Evolutionary conservation across 192 early-diverging fungal species (phyloP), one percentile per base, ranked within the genome.

Genomic region (Phlyctochytrium arcticum): DNA sequence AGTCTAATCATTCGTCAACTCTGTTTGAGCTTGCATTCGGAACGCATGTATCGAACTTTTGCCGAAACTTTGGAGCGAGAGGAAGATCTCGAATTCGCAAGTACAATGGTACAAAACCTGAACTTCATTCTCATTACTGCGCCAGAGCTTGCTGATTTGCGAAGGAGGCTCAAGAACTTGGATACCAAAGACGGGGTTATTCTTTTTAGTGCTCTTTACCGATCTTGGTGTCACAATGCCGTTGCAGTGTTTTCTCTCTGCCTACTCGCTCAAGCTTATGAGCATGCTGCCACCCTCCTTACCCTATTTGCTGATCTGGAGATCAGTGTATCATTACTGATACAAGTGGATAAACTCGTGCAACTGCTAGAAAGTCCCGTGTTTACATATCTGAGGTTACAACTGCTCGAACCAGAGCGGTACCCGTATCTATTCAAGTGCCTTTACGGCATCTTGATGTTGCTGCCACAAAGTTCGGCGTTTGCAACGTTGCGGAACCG

Each of bases 301-400:
- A 82, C 80, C 33, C 78, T 85, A 5, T 96, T 98, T 72, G 94
- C 89, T 7, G 90, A 95, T 48, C 78, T 95, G 51, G 95, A 98
- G 66, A 91, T 98, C 49, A 96, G 93, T 3, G 95, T 99, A 35
- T 90, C 86, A 54, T 80, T 96, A 29, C 72, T 99, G 19, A 92
- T 99, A 34, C 96, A 98, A 68, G 86, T 98, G 26, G 98, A 99
- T 69, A 99, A 98, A 63, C 85, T 99, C 3, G 98, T 99, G 30
- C 96, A 98, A 75, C 78, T 99, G 4, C 68, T 99, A 17, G 98
- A 99, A 73, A 92, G 91, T 1, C 98, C 98, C 6, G 94, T 99
- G 15, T 99, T 99, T 77, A 96, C 95, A 5, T 92, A 89, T 61
- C 75, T 99, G 26, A 82, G 98, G 4, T 73, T 99, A 49, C 95